A percentile compares a stretch with the other conserved stretches of the same genome.
Evolutionary conservation across 768 basidiomycete genomes (phyloP).

Genomic region (Coprinopsis sp.): DNA sequence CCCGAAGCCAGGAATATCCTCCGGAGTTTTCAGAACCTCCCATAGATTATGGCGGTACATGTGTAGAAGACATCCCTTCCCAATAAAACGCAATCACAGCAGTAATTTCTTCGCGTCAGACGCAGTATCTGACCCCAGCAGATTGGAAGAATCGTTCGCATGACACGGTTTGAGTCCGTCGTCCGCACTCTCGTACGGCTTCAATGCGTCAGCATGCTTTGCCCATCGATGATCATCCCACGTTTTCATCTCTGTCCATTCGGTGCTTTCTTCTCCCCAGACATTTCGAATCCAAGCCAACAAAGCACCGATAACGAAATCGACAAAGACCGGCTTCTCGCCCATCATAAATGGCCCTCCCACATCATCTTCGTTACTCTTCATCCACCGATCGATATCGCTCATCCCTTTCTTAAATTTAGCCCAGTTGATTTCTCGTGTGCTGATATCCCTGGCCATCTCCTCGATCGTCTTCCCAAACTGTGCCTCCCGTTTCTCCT

Average conservation of each 20-base stretch:
- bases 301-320: slow-evolving; percentile 27
- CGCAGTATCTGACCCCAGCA: too few species aligned
- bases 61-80: too few species aligned
- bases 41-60: too few species aligned
- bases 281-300: slow-evolving; percentile 17
- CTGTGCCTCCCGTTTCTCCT: slow-evolving; percentile 26
- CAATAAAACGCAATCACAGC: too few species aligned
- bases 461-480: slow-evolving; percentile 36
- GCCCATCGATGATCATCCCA: slow-evolving; percentile 26
- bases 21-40: too few species aligned
- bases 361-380: slow-evolving; percentile 9
- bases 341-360: slow-evolving; percentile 34
- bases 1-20: too few species aligned
- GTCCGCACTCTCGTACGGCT: slow-evolving; percentile 12
- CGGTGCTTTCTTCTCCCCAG: slow-evolving; percentile 20
- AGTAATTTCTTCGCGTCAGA: too few species aligned
- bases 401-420: slow-evolving; percentile 29
- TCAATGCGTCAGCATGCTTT: slow-evolving; percentile 10
- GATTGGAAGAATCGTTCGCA: too few species aligned
- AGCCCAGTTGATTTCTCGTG: slow-evolving; percentile 32
- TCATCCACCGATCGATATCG: slow-evolving; percentile 26
- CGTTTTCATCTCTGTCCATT: slow-evolving; percentile 21
- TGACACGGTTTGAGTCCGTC: too few species aligned
- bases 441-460: slow-evolving; percentile 25
- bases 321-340: slow-evolving; percentile 27